Conservation (phyloP, 345 rosid species). For the Pseudoturritis turrita region DNA sequence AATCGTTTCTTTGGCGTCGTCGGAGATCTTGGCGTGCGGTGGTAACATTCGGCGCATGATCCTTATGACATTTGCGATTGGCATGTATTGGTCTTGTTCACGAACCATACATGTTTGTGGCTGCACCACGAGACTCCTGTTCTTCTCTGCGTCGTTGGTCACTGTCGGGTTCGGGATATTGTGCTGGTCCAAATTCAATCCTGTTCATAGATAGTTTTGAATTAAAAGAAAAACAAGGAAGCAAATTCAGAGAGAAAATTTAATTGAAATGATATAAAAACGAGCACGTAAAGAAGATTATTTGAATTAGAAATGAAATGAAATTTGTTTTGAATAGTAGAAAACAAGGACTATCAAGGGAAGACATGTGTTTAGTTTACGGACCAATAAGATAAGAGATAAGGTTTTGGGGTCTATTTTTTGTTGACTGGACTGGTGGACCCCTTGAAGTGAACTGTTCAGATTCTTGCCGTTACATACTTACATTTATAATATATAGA, state of each 20-base stretch:
- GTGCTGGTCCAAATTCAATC: slow-evolving; percentile 19
- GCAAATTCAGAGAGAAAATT: background rate
- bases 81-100: slow-evolving; percentile 69
- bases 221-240: background rate
- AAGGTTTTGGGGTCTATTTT: slow-evolving; percentile 3
- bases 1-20: slow-evolving; percentile 67
- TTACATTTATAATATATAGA: slow-evolving; percentile 1
- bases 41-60: slow-evolving; percentile 65
- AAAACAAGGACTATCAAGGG: background rate
- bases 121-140: background rate
- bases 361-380: background rate
- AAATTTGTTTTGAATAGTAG: background rate
- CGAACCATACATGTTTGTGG: slow-evolving; percentile 30
- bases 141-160: background rate
- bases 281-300: background rate
- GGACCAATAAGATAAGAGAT: slow-evolving; percentile 12
- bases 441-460: slow-evolving; percentile 1
- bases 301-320: background rate
- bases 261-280: background rate
- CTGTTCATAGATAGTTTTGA: background rate
- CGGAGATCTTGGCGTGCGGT: slow-evolving; percentile 57
- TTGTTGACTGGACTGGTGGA: background rate
- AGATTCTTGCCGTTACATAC: slow-evolving; percentile 29
- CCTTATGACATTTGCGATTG: slow-evolving; percentile 65
- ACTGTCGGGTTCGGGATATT: background rate